A percentile compares a stretch with the other conserved stretches of the same genome.
Conservation (phyloP, 306 rosid genomes). For the Erythrophleum fordii region DNA sequence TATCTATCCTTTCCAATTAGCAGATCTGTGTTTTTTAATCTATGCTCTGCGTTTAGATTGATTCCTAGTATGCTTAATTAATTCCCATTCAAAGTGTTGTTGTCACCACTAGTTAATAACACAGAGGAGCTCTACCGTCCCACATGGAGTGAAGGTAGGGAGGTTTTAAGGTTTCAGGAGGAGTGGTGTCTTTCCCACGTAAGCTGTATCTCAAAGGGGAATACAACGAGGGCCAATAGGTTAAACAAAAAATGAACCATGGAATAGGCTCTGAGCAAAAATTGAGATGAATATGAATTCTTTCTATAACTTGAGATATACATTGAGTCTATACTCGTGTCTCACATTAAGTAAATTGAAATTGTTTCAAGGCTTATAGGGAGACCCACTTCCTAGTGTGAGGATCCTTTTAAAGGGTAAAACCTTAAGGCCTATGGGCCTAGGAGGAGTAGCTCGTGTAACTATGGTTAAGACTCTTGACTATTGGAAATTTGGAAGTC, state of each 20-base stretch:
- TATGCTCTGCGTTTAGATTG: constrained; percentile 32
- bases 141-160: neutral
- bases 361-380: neutral
- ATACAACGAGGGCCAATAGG: neutral
- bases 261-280: neutral
- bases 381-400: neutral
- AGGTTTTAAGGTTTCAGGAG: neutral
- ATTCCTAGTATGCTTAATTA: neutral
- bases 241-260: neutral
- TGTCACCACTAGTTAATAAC: neutral
- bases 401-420: neutral
- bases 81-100: neutral
- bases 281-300: neutral
- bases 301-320: neutral
- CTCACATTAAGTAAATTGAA: neutral
- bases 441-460: neutral
- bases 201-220: neutral
- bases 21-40: constrained; percentile 19
- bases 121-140: neutral
- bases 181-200: neutral
- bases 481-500: neutral
- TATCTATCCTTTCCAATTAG: constrained; percentile 23
- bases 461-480: neutral
- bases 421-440: constrained; percentile 1
- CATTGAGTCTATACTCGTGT: neutral